Base-by-base conservation (phyloP, 108 stramenopile genomes). In the Fragilariopsis cylindrus region DNA sequence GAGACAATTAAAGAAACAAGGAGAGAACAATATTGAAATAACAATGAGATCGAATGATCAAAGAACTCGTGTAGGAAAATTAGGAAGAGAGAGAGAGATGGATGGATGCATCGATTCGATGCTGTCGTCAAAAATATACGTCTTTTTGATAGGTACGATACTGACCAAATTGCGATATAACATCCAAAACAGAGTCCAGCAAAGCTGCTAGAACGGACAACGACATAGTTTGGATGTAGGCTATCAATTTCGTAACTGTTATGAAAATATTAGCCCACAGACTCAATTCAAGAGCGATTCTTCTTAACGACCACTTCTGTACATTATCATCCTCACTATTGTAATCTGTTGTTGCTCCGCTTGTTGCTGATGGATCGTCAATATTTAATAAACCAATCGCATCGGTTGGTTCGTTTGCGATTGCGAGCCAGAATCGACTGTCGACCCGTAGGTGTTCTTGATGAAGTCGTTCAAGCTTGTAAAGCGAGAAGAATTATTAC, bases 121-220 rank as follows among this genome's bases (percentile, higher is more conserved):
- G 30, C 30, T 30, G 30, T 30, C n/a, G 30, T 30, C 30, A 30
- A 30, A 30, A 30, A 30, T 30, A 30, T 30, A 30, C 30, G 30
- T 30, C 30, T 30, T 30, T n/a, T 30, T 30, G 30, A 30, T 30
- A 30, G 30, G 30, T 30, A 30, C 30, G 30, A 30, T 30, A 30
- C 30, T 30, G 30, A 30, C 30, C 30, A 30, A 63, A 47, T 71
- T 98, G 97, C 9, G 87, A 89, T 7, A 96, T 85, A 9, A 98
- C 91, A 78, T 98, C 97, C 65, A 98, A 79, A 50, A 95, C 81
- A 4, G 88, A 88, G 72, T 98, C 97, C 41, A 96, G n/a, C 66
- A 96, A 69, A 13, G 97, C 92, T 0, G 97, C 97, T 54, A 96
- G 79, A 39, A 98, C 92, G 39, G 95, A 95, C 16, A 96, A 78